Conservation (phyloP, 331 rosid species). For the Spiraea crenata region DNA sequence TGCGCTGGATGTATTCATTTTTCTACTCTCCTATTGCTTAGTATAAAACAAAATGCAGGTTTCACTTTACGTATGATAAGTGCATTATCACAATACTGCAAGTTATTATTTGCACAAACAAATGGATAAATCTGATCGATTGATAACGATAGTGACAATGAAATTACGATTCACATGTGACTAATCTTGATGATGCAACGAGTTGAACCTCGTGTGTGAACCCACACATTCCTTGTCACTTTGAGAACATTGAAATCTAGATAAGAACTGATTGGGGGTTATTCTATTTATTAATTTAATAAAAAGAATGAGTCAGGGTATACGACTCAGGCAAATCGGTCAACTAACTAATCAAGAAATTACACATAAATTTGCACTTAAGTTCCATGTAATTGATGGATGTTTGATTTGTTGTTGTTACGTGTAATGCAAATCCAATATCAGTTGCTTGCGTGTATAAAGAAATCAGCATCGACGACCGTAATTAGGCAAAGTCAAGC, state of each 20-base stretch:
- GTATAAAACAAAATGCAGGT: too few species aligned
- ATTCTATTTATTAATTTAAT: background rate
- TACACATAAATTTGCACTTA: background rate
- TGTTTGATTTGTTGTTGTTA: background rate
- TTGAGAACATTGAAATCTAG: background rate
- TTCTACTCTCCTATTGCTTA: too few species aligned
- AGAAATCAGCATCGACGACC: background rate
- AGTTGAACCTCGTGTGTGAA: too few species aligned
- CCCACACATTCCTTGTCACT: background rate
- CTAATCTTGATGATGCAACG: background rate
- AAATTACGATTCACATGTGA: background rate
- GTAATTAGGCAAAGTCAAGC: background rate
- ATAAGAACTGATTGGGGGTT: background rate
- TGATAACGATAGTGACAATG: background rate
- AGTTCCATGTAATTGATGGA: background rate
- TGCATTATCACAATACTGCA: too few species aligned
- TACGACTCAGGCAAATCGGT: background rate
- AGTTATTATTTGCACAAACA: too few species aligned
- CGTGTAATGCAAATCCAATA: background rate
- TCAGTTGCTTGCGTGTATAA: background rate
- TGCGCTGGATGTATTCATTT: too few species aligned
- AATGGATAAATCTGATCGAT: too few species aligned
- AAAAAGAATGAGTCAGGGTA: too few species aligned
- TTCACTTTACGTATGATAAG: too few species aligned
- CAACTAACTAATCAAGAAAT: background rate